A percentile compares a stretch with the other conserved stretches of the same genome.
Evolutionary conservation across 2,329 filamentous ascomycete genomes (phyloP).

Genomic region (Exophiala bonariae): DNA sequence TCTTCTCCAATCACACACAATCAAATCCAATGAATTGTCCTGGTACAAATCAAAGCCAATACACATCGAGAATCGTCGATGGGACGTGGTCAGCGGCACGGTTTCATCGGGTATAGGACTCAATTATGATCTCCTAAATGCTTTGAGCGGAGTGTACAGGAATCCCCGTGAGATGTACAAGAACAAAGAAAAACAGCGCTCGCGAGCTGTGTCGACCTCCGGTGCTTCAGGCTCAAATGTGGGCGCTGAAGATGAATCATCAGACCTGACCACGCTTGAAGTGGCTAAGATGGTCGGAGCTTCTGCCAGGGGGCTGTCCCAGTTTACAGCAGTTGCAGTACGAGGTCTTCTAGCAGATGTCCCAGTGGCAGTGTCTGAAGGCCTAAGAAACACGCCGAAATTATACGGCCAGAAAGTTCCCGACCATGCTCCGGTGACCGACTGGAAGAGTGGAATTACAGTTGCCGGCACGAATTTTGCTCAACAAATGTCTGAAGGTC

Average conservation of each 20-base stretch:
- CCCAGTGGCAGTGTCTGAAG: slow-evolving; percentile 38
- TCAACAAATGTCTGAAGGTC: slow-evolving; percentile 33
- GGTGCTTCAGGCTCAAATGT: not conserved
- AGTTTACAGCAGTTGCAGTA: slow-evolving; percentile 29
- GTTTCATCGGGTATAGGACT: slow-evolving; percentile 30
- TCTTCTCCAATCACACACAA: not conserved
- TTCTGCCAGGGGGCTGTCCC: slow-evolving; percentile 29
- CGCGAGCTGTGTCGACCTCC: not conserved
- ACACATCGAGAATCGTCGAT: slow-evolving; percentile 35
- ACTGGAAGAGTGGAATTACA: slow-evolving; percentile 34
- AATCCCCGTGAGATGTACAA: slow-evolving; percentile 32
- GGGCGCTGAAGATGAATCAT: not conserved
- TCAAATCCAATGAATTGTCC: slow-evolving; percentile 18
- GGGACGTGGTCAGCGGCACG: slow-evolving; percentile 35
- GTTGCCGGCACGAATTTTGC: slow-evolving; percentile 37
- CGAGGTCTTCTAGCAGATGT: slow-evolving; percentile 39
- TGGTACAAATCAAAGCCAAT: slow-evolving; percentile 32
- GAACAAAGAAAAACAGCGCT: slow-evolving; percentile 23
- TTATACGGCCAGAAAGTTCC: slow-evolving; percentile 39
- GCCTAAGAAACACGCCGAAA: slow-evolving; percentile 35
- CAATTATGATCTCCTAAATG: slow-evolving; percentile 30
- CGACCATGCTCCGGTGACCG: slow-evolving; percentile 34
- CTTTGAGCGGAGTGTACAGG: slow-evolving; percentile 28
- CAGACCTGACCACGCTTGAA: not conserved
- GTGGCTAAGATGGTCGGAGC: slow-evolving; percentile 15